Evolutionary conservation across 805 yeast genomes (phyloP), one percentile per base, ranked within the genome.

Genomic region (Myxozyma sirexii): DNA sequence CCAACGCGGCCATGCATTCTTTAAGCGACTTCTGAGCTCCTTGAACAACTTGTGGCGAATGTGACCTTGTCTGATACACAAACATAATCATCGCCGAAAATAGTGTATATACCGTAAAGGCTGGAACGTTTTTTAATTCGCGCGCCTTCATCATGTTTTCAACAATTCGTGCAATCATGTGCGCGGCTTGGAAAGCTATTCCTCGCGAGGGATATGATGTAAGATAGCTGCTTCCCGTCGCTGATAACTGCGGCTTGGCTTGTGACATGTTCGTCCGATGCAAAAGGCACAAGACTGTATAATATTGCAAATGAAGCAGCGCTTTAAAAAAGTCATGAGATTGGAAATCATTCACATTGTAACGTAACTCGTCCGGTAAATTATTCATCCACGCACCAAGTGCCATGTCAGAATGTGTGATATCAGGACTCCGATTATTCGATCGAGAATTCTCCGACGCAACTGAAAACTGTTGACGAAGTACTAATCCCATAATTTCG

Each of bases 181-280:
- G 82, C 0, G 94, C 90, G 0, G 92, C 88, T 71, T 86, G 90
- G 77, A 87, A 87, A 1, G 90, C 87, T 58, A 87, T 86, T 8
- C 91, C 89, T 86, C 89, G 84, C n/a, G 87, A 82, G 4, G 90
- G 89, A 69, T 84, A 84, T 1, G 78, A 73, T 15, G 51, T 53
- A 24, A 58, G 42, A 35, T 57, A 57, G 35, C 61, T 46, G 33
- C 39, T 55, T 4, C 60, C 60, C 17, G 38, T 24, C 7, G 54
- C 54, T 4, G 52, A 43, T 45, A 49, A 23, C 23, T 54, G 67
- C 44, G 56, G 68, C 57, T 49, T 70, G 63, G 71, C 70, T 64
- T 71, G 70, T n/a, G 70, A 65, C 50, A 86, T 82, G 67, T 86
- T 86, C 4, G 90, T 83, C 57, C 91, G 79, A 69, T 88, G 94